phyloP scores from a whole-genome alignment of 2,329 filamentous ascomycete genomes.

The Phoma herbarum region DNA sequence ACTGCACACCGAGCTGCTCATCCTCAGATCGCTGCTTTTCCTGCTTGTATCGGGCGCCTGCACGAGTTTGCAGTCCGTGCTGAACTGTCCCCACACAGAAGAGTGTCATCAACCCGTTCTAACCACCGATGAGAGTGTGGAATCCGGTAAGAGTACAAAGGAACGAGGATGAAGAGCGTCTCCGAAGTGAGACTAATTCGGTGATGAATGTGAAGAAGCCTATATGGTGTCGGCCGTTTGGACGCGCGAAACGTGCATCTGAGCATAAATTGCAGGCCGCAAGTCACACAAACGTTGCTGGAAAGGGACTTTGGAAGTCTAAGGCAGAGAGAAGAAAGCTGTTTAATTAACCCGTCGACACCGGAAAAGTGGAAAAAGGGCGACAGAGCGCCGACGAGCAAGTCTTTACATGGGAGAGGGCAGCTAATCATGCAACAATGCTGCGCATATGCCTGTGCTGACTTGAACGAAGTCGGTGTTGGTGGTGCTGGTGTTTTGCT shows the following conservation, averaged over 20 bases:
- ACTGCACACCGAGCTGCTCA: background rate
- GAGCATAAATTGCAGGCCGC: background rate
- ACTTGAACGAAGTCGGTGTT: background rate
- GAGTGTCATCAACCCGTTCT: background rate
- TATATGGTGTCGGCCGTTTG: background rate
- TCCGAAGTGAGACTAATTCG: background rate
- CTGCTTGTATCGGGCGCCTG: background rate
- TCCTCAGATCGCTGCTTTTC: background rate
- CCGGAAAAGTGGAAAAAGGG: background rate
- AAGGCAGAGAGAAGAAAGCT: slow-evolving; percentile 1
- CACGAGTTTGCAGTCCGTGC: background rate
- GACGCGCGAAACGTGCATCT: background rate
- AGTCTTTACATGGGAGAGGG: background rate
- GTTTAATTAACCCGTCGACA: background rate
- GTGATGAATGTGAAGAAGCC: background rate
- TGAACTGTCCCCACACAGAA: background rate
- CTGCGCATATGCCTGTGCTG: background rate
- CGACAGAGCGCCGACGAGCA: background rate
- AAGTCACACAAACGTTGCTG: background rate
- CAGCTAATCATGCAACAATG: background rate
- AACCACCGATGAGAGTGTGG: background rate
- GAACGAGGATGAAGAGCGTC: background rate
- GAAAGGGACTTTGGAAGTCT: background rate
- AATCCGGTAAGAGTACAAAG: background rate
- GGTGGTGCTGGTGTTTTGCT: background rate